These are phyloP conservation scores for Globisporangium acanthophoron DNA, from an alignment of 352 stramenopile species.

Conservation along the genomic window DNA sequence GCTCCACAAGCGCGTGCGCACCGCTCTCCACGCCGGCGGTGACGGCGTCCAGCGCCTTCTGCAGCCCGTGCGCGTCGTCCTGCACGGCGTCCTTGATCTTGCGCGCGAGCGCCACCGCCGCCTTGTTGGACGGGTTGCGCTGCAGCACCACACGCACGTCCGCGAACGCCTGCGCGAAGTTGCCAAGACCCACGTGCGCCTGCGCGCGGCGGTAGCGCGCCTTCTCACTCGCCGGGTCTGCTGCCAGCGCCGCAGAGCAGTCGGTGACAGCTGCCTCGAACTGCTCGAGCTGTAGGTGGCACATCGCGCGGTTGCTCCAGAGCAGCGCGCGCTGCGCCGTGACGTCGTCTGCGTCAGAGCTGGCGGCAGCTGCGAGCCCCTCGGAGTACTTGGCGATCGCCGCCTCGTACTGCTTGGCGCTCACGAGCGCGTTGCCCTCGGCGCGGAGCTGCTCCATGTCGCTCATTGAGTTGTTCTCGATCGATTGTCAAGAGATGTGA, in stretches of 20 bases:
- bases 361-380: constrained; percentile 23
- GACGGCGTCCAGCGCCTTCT: constrained; percentile 70
- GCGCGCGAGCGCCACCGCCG: constrained; percentile 52
- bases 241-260: constrained; percentile 43
- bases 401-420: constrained; percentile 52
- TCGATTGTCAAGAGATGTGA: not conserved
- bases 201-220: constrained; percentile 74
- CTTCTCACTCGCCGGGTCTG: constrained; percentile 63
- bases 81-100: constrained; percentile 72
- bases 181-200: constrained; percentile 56
- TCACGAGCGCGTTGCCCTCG: constrained; percentile 73
- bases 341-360: constrained; percentile 4
- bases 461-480: constrained; percentile 3
- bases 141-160: constrained; percentile 74
- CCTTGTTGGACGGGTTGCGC: constrained; percentile 67
- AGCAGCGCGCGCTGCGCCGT: constrained; percentile 53
- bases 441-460: constrained; percentile 59
- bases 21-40: constrained; percentile 17
- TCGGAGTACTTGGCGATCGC: constrained; percentile 68
- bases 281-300: constrained; percentile 57
- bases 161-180: constrained; percentile 61
- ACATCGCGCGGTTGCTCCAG: constrained; percentile 75
- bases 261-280: constrained; percentile 47
- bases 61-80: constrained; percentile 71
- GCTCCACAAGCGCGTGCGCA: constrained; percentile 17